Base-by-base conservation (phyloP, 179 eudicot genomes). In the Spergularia azorica region DNA sequence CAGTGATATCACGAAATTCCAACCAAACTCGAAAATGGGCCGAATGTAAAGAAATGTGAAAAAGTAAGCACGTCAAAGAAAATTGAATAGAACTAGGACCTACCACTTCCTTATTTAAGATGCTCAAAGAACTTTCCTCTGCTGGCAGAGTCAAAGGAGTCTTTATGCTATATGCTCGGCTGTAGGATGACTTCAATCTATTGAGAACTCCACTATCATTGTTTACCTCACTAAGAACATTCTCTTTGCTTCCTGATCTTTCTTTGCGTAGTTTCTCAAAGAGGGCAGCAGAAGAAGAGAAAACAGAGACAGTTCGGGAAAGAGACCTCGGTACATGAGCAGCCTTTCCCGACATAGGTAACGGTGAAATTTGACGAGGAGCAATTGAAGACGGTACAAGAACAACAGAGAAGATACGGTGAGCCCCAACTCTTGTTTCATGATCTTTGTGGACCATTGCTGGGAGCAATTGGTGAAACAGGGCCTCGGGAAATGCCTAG, bases 281-380 rank as follows among this genome's bases (percentile, higher is more conserved):
- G 36, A 92, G 88, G 60, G 92, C 97, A 79, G 95, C 92, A 57
- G 95, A 92, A 41, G 97, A 89, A 72, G 95, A 90, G 86, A 92
- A 92, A 20, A 86, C 95, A 9, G 95, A 92, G 60, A 88, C 96
- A 48, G 95, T 89, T 87, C 98, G 90, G 39, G 99, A 96, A 50
- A 96, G 92, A 56, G 99, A 88, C 80, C 99, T 86, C 26, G 89
- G 85, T 73, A 90, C 73, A 76, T 81, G 74, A 71, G 80, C 86
- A 18, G 82, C 76, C 80, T 87, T 90, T 69, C 79, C 79, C 6
- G 85, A 68, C 70, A 79, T 71, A 18, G 86, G 80, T 63, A 17
- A 10, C 3, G 81, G 81, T 57, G 89, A 63, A 75, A 36, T 58
- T 79, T 82, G 75, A 16, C 79, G 87, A 76, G 99, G 84, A 73